Percentiles rank a stretch among this genome's conserved stretches.
phyloP scores from a whole-genome alignment of 2,329 filamentous ascomycete species.

The Trichophyton schoenleinii region DNA sequence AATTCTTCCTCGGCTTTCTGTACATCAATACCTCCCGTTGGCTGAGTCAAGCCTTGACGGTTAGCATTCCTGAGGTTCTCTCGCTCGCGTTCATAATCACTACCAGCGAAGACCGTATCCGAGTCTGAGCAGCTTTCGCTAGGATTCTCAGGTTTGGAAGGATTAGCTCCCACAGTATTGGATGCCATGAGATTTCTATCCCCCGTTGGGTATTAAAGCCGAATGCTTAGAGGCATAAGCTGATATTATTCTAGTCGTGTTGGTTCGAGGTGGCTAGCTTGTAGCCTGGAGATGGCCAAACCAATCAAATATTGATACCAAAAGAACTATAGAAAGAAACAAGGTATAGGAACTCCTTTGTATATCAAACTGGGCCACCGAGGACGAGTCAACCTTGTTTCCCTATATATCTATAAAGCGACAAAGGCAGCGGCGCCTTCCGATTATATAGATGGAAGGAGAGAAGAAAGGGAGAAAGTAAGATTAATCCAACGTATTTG shows the following conservation, averaged over 20 bases:
- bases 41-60: slow-evolving; percentile 22
- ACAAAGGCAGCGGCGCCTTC: not conserved
- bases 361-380: not conserved
- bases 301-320: not conserved
- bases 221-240: not conserved
- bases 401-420: not conserved
- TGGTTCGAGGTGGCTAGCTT: not conserved
- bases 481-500: not conserved
- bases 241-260: not conserved
- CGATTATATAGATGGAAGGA: not conserved
- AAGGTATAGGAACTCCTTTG: not conserved
- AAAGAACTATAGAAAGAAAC: not conserved
- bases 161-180: not conserved
- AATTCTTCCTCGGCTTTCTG: slow-evolving; percentile 36
- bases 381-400: not conserved
- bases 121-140: slow-evolving; percentile 18
- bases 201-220: not conserved
- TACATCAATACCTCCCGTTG: slow-evolving; percentile 32
- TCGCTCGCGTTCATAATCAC: slow-evolving; percentile 21
- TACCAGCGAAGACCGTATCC: slow-evolving; percentile 16
- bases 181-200: not conserved
- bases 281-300: not conserved
- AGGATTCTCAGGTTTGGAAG: not conserved
- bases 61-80: slow-evolving; percentile 23
- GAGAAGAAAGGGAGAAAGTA: not conserved